Percentiles rank a stretch among this genome's conserved stretches.
Conservation (phyloP, 2,329 filamentous ascomycete species). For the Helotiales sp. region DNA sequence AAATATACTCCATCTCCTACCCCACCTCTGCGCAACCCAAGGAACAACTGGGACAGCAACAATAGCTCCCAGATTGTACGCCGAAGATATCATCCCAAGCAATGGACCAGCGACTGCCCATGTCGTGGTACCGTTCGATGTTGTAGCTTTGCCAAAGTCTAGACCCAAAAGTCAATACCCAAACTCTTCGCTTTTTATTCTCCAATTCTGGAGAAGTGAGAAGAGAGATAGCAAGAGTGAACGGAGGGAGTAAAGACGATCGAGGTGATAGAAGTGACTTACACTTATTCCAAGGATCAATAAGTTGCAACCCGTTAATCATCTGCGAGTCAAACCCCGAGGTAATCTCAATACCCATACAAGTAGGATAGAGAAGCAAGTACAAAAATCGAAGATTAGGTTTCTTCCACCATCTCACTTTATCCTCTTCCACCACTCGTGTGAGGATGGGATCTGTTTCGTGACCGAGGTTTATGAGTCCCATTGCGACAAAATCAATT, state of each 20-base stretch:
- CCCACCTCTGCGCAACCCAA: conserved; percentile 48
- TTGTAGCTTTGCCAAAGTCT: conserved; percentile 20
- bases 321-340: conserved; percentile 54
- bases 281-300: conserved; percentile 36
- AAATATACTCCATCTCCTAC: conserved; percentile 53
- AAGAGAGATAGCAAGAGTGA: too few relatives aligned
- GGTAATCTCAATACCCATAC: conserved; percentile 55
- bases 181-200: neutral
- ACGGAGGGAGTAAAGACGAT: too few relatives aligned
- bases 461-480: conserved; percentile 15
- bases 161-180: neutral
- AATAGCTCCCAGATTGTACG: conserved; percentile 56
- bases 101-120: conserved; percentile 33
- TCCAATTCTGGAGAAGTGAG: too few relatives aligned
- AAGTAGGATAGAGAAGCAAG: conserved; percentile 44
- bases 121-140: conserved; percentile 14
- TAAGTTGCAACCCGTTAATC: conserved; percentile 45
- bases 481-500: conserved; percentile 6
- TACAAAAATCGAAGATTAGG: conserved; percentile 40
- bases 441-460: conserved; percentile 39
- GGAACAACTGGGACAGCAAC: conserved; percentile 53
- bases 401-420: conserved; percentile 41
- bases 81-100: conserved; percentile 52
- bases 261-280: conserved; percentile 2
- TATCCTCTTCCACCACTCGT: conserved; percentile 40